These are phyloP conservation scores for Camelina hispida DNA, from an alignment of 345 rosid genomes.

Conservation along the genomic window DNA sequence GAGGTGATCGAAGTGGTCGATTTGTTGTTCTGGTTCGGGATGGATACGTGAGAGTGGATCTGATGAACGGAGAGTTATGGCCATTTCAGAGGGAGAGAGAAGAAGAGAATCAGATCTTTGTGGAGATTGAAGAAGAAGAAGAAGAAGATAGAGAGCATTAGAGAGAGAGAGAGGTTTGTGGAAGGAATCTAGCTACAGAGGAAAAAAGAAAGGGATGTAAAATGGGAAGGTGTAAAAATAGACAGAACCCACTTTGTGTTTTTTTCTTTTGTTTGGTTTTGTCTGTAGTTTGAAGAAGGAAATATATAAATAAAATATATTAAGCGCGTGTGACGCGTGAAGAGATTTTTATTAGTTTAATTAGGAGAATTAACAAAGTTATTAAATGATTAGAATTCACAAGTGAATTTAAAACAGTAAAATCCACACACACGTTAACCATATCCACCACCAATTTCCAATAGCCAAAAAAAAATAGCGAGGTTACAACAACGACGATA, in stretches of 20 bases:
- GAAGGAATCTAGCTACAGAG: too few species aligned
- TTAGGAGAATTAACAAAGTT: neutral
- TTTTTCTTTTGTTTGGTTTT: neutral
- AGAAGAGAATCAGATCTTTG: conserved; percentile 30
- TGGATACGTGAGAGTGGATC: conserved; percentile 64
- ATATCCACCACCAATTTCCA: too few species aligned
- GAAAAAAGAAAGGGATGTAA: too few species aligned
- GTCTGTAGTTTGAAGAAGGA: neutral
- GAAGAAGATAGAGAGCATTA: conserved; percentile 13
- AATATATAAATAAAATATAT: neutral
- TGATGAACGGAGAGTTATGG: conserved; percentile 46
- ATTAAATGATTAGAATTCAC: too few species aligned
- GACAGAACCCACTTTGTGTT: neutral
- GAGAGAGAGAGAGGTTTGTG: neutral
- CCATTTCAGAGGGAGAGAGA: conserved; percentile 20
- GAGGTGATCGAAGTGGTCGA: conserved; percentile 86
- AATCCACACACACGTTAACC: too few species aligned
- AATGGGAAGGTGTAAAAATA: too few species aligned
- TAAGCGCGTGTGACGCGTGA: conserved; percentile 24
- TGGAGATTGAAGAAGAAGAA: neutral
- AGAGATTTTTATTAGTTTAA: neutral
- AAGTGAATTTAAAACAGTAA: too few species aligned
- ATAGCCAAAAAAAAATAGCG: too few species aligned
- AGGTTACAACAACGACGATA: neutral
- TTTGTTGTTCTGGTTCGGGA: conserved; percentile 45